Evolutionary conservation across 1,139 yeast species (phyloP), one percentile per base, ranked within the genome.

Genomic region (Yamadazyma spencermartinsiae): DNA sequence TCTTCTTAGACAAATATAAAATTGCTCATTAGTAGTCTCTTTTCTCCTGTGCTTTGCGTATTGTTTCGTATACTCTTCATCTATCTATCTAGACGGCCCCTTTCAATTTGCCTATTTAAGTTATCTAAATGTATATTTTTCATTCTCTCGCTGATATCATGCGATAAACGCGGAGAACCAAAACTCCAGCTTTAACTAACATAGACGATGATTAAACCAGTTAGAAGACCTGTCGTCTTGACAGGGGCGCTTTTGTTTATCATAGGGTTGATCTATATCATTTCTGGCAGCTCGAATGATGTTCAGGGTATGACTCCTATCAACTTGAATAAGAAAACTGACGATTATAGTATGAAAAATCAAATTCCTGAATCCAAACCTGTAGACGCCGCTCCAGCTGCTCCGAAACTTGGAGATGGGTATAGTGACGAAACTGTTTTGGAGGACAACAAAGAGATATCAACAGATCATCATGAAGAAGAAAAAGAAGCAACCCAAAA

Each of bases 231-330:
- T 3, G 30, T 49, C 8, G 30, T 44, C 4, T 39, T 45, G 12
- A 49, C 53, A 1, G 19, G 48, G 3, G 24, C 39, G 4, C 37
- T 49, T 15, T 40, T 49, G 21, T 36, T 34, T 3, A 40, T 47
- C 9, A 36, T 49, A n/a, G 40, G 33, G 2, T 35, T 49, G 38
- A 36, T 49, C 7, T 49, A 49, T 28, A 40, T 43, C 13, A 41
- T 49, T 8, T 48, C 53, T 6, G 37, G 45, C 2, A 26, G 37
- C 24, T 39, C 43, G 6, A 37, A 28, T 32, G 20, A 33, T 13
- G 31, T 38, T n/a, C 38, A 42, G 11, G 50, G 44, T 9, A 30
- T 39, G 4, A 31, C 36, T 3, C 70, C 72, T 5, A 50, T 63
- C 32, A 52, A 51, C 40, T 40, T 57, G 18, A 24, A 27, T 7